These are phyloP conservation scores for Capronia coronata DNA, from an alignment of 2,329 filamentous ascomycete species.

Conservation along the genomic window DNA sequence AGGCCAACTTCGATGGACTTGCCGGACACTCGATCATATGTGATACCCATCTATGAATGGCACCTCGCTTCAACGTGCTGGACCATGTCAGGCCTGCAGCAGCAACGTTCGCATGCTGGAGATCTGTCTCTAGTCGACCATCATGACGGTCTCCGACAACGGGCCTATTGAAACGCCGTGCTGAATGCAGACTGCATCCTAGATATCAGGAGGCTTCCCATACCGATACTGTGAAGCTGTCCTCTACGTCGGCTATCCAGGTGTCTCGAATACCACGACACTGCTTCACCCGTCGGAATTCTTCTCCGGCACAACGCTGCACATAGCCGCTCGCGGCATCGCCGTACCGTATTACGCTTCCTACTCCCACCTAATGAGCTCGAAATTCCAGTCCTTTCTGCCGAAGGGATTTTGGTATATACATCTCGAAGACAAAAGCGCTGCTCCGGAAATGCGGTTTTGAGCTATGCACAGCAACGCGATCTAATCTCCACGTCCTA, in stretches of 20 bases:
- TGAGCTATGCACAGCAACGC: conserved; percentile 36
- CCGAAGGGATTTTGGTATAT: conserved; percentile 43
- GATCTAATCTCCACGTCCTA: conserved; percentile 50
- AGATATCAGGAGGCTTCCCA: no score
- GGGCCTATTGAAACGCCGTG: no score
- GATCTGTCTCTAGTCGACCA: background rate
- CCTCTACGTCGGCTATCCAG: conserved; percentile 2
- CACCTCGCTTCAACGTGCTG: no score
- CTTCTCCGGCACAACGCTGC: conserved; percentile 16
- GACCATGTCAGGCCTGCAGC: background rate
- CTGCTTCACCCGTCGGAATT: conserved; percentile 4
- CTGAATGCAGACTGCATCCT: no score
- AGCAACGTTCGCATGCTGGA: background rate
- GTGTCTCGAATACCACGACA: conserved; percentile 1
- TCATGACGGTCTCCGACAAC: conserved; percentile 9
- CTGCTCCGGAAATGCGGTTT: conserved; percentile 46
- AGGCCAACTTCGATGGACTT: no score
- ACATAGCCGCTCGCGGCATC: conserved; percentile 31
- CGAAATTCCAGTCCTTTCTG: conserved; percentile 33
- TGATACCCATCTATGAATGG: no score
- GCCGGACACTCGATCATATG: no score
- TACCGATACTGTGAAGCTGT: conserved; percentile 4
- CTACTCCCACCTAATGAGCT: conserved; percentile 37
- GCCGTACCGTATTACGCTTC: conserved; percentile 29
- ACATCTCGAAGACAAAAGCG: conserved; percentile 46